Evolutionary conservation across 352 stramenopile species (phyloP).

Genomic region (Globisporangium polare): DNA sequence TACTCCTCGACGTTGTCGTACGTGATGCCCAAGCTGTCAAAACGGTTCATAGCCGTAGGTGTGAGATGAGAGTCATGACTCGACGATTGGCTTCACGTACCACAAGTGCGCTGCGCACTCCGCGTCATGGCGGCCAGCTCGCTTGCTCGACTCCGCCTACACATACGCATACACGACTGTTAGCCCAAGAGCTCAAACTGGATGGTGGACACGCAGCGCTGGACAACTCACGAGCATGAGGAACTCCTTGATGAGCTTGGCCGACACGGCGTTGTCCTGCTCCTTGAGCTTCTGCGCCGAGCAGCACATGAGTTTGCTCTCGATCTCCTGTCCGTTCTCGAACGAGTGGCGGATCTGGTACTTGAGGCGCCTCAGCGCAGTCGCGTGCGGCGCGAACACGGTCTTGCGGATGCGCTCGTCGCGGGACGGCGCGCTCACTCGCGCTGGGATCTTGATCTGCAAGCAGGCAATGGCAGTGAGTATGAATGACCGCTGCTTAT

Average conservation of each 20-base stretch:
- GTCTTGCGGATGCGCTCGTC: constrained; percentile 73
- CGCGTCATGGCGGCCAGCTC: constrained; percentile 72
- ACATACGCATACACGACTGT: not conserved
- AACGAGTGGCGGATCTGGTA: constrained; percentile 39
- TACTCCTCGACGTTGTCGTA: constrained; percentile 88
- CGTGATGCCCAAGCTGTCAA: constrained; percentile 65
- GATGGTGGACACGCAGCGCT: not conserved
- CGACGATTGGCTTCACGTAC: constrained; percentile 21
- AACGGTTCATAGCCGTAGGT: not conserved
- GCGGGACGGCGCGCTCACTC: constrained; percentile 41
- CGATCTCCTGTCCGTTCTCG: constrained; percentile 43
- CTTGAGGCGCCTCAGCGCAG: constrained; percentile 46
- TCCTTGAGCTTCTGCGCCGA: constrained; percentile 62
- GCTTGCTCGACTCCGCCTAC: constrained; percentile 79
- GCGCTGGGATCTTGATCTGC: constrained; percentile 73
- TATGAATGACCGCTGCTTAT: not conserved
- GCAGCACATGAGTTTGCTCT: constrained; percentile 49
- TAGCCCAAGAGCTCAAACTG: not conserved
- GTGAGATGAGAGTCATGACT: not conserved
- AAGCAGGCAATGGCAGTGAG: not conserved
- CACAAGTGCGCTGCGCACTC: constrained; percentile 83
- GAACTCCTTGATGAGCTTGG: constrained; percentile 81
- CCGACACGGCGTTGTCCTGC: constrained; percentile 49
- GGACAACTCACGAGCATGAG: constrained; percentile 46
- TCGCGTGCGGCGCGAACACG: constrained; percentile 63